Conservation (phyloP, 345 rosid genomes). For the thale cress (Arabidopsis thaliana) region TAIR10.1 NC_003075.7:5812501-5813000, state of each 20-base stretch:
- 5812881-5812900: slow-evolving; percentile 69
- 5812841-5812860: slow-evolving; percentile 60
- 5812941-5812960: slow-evolving; percentile 70
- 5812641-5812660: not conserved
- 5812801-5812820: slow-evolving; percentile 67
- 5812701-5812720: not conserved
- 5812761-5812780: not conserved
- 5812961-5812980: slow-evolving; percentile 78
- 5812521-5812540: too few relatives aligned
- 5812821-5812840: slow-evolving; percentile 60
- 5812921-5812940: slow-evolving; percentile 50
- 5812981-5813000: slow-evolving; percentile 45
- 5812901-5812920: slow-evolving; percentile 59
- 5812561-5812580: too few relatives aligned
- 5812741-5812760: not conserved
- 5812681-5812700: too few relatives aligned
- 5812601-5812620: too few relatives aligned
- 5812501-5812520: too few relatives aligned
- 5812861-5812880: slow-evolving; percentile 67
- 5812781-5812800: slow-evolving; percentile 61
- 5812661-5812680: too few relatives aligned
- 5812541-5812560: too few relatives aligned
- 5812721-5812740: not conserved
- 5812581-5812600: too few relatives aligned
- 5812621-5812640: too few relatives aligned